Percentiles rank a stretch among this genome's conserved stretches.
These are phyloP conservation scores for Plectosphaerella sp. DNA, from an alignment of 2,329 filamentous ascomycete genomes.

Conservation along the genomic window DNA sequence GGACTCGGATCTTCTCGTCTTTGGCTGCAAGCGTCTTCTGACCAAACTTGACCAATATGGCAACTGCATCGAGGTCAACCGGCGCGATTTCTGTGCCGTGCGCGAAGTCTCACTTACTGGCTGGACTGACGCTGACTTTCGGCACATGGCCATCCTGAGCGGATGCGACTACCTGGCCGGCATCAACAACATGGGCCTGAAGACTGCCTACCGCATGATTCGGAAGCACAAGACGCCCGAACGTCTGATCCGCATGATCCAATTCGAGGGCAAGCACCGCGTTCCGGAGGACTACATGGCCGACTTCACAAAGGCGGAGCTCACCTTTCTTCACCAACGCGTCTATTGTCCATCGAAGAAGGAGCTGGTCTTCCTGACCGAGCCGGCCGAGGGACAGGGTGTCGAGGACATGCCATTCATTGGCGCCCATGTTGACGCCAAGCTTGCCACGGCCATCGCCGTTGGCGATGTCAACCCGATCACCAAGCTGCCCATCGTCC, in stretches of 20 bases:
- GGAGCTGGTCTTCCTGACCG: constrained; percentile 70
- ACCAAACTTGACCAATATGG: constrained; percentile 95
- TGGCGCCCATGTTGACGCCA: constrained; percentile 65
- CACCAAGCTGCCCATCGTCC: constrained; percentile 65
- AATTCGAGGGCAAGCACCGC: constrained; percentile 81
- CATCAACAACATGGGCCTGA: constrained; percentile 81
- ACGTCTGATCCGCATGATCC: constrained; percentile 72
- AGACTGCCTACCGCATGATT: constrained; percentile 87
- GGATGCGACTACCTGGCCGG: constrained; percentile 93
- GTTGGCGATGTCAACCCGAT: constrained; percentile 83
- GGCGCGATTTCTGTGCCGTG: constrained; percentile 82
- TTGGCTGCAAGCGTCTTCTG: constrained; percentile 83
- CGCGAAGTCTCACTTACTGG: constrained; percentile 84
- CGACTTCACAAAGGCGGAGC: constrained; percentile 78
- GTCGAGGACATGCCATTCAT: constrained; percentile 75
- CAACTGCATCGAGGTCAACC: constrained; percentile 86
- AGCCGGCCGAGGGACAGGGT: constrained; percentile 57
- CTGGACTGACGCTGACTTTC: constrained; percentile 88
- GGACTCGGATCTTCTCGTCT: constrained; percentile 93
- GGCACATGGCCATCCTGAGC: constrained; percentile 92
- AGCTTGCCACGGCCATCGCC: constrained; percentile 70
- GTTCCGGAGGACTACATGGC: constrained; percentile 79
- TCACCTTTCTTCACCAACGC: constrained; percentile 91
- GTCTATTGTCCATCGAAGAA: constrained; percentile 78
- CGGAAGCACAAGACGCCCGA: constrained; percentile 88